phyloP scores from a whole-genome alignment of 495 filamentous ascomycete genomes.

The Tuber brumale region DNA sequence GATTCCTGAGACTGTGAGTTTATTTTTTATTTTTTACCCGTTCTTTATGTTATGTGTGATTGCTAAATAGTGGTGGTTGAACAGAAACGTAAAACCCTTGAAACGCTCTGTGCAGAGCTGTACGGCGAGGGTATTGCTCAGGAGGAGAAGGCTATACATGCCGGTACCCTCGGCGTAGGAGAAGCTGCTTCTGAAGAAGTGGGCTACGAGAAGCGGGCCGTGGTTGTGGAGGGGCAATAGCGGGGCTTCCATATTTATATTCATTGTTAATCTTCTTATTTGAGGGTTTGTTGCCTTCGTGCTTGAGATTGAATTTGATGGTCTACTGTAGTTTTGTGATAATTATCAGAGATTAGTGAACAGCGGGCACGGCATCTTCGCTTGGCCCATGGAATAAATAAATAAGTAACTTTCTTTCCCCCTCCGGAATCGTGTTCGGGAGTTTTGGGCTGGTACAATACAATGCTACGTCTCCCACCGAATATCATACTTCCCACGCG shows the following conservation, averaged over 20 bases:
- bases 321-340: not conserved
- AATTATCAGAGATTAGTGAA: not conserved
- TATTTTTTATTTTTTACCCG: not conserved
- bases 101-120: slow-evolving; percentile 51
- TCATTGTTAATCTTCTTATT: not conserved
- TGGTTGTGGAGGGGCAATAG: not conserved
- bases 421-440: no score
- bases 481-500: no score
- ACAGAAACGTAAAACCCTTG: slow-evolving; percentile 58
- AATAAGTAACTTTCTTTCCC: no score
- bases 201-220: not conserved
- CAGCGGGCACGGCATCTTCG: no score
- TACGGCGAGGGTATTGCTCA: slow-evolving; percentile 40
- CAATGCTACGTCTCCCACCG: no score
- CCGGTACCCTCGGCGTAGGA: not conserved
- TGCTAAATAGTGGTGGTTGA: not conserved
- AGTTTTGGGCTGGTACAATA: no score
- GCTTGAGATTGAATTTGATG: not conserved
- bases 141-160: slow-evolving; percentile 36
- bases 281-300: not conserved
- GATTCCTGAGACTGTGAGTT: slow-evolving; percentile 59
- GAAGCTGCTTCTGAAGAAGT: not conserved
- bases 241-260: not conserved
- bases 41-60: not conserved
- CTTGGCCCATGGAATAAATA: no score